phyloP scores from a whole-genome alignment of 1,284 basidiomycete species.

The Leccinum griseonigrum region DNA sequence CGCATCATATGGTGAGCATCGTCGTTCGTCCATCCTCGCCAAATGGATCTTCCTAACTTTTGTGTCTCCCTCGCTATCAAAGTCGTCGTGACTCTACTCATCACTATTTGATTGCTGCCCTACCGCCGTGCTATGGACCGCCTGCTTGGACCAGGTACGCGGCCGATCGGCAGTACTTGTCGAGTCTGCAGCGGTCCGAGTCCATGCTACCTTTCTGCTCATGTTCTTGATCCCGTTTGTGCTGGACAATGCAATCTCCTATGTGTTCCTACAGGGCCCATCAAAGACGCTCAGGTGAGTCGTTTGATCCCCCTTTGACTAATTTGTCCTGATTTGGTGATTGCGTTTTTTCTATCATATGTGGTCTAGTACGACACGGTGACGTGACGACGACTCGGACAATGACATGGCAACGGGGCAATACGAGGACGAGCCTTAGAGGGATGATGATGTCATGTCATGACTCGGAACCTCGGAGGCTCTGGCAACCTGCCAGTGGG shows the following conservation, averaged over 20 bases:
- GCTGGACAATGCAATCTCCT: slow-evolving; percentile 14
- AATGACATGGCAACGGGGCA: no score
- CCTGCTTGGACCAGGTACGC: slow-evolving; percentile 20
- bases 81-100: slow-evolving; percentile 20
- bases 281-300: slow-evolving; percentile 29
- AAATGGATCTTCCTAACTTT: slow-evolving; percentile 4
- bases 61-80: slow-evolving; percentile 25
- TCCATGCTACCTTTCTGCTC: slow-evolving; percentile 26
- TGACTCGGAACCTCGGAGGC: no score
- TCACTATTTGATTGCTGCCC: slow-evolving; percentile 20
- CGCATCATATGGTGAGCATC: slow-evolving; percentile 24
- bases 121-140: slow-evolving; percentile 18
- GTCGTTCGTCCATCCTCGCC: background rate
- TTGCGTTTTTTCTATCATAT: slow-evolving; percentile 5
- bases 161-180: slow-evolving; percentile 26
- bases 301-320: background rate
- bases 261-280: slow-evolving; percentile 24
- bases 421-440: no score
- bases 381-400: no score
- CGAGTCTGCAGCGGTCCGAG: slow-evolving; percentile 21
- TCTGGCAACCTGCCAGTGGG: no score
- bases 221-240: slow-evolving; percentile 27
- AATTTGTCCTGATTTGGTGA: background rate
- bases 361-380: slow-evolving; percentile 8
- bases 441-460: no score